Evolutionary conservation across 306 rosid genomes (phyloP).

Genomic region (Malus fusca): DNA sequence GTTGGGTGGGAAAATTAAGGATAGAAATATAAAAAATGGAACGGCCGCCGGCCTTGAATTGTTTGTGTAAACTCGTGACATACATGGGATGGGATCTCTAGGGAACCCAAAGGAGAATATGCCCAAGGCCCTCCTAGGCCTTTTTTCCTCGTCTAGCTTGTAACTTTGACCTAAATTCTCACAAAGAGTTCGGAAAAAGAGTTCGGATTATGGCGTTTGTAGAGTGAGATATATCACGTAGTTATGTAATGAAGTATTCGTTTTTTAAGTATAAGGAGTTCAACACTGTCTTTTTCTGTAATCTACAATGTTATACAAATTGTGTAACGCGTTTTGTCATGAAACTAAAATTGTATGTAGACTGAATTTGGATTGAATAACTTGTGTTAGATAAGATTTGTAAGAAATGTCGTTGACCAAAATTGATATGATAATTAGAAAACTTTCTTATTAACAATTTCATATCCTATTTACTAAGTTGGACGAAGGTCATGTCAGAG

Average conservation of each 20-base stretch:
- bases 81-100: neutral
- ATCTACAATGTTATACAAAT: too few relatives aligned
- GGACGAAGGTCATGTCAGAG: too few relatives aligned
- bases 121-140: neutral
- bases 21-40: neutral
- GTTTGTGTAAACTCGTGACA: neutral
- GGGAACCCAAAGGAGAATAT: conserved; percentile 1
- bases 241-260: too few relatives aligned
- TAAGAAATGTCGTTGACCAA: neutral
- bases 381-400: too few relatives aligned
- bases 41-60: neutral
- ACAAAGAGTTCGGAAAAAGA: too few relatives aligned
- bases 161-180: neutral
- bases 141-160: neutral
- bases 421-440: too few relatives aligned
- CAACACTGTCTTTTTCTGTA: too few relatives aligned
- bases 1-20: neutral
- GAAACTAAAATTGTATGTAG: too few relatives aligned
- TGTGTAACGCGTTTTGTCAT: accelerated
- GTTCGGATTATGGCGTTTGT: neutral
- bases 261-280: too few relatives aligned
- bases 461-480: neutral
- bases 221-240: neutral
- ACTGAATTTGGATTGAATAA: too few relatives aligned
- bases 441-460: neutral